Evolutionary conservation across 2,329 filamentous ascomycete species (phyloP).

Genomic region (Cyphellophora europaea): DNA sequence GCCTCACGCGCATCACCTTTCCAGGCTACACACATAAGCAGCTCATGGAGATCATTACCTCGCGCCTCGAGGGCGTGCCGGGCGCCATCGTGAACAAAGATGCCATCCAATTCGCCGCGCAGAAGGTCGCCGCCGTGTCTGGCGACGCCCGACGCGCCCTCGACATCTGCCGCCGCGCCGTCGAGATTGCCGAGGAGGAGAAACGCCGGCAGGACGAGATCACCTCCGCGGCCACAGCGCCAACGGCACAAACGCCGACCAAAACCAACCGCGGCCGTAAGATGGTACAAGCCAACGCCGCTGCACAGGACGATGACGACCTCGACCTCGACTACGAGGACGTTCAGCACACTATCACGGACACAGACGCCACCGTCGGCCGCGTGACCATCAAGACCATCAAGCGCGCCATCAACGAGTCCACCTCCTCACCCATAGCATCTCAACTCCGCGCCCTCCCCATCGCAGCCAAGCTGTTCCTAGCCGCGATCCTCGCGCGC

Average conservation of each 20-base stretch:
- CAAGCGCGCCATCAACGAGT: conserved; percentile 89
- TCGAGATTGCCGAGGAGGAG: conserved; percentile 85
- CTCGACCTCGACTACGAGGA: conserved; percentile 5
- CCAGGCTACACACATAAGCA: conserved; percentile 96
- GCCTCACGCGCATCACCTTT: conserved; percentile 90
- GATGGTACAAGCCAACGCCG: conserved; percentile 9
- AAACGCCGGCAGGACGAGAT: conserved; percentile 27
- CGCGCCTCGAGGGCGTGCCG: conserved; percentile 78
- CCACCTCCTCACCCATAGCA: conserved; percentile 84
- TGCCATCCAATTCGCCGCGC: conserved; percentile 88
- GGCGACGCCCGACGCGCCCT: conserved; percentile 87
- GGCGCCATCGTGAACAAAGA: conserved; percentile 86
- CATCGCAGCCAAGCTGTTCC: conserved; percentile 71
- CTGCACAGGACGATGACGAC: conserved; percentile 12
- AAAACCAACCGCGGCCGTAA: conserved; percentile 28
- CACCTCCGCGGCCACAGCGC: conserved; percentile 23
- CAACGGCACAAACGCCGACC: conserved; percentile 27
- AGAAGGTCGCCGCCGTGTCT: conserved; percentile 93
- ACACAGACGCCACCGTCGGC: conserved; percentile 24
- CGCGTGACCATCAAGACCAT: conserved; percentile 87
- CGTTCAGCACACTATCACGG: too few relatives aligned
- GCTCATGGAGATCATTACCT: conserved; percentile 93
- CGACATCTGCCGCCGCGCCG: conserved; percentile 89
- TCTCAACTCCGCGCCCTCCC: conserved; percentile 78
- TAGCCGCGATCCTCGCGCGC: conserved; percentile 70